Evolutionary conservation across 2,329 filamentous ascomycete genomes (phyloP).

Genomic region (Cladosporium sp.): DNA sequence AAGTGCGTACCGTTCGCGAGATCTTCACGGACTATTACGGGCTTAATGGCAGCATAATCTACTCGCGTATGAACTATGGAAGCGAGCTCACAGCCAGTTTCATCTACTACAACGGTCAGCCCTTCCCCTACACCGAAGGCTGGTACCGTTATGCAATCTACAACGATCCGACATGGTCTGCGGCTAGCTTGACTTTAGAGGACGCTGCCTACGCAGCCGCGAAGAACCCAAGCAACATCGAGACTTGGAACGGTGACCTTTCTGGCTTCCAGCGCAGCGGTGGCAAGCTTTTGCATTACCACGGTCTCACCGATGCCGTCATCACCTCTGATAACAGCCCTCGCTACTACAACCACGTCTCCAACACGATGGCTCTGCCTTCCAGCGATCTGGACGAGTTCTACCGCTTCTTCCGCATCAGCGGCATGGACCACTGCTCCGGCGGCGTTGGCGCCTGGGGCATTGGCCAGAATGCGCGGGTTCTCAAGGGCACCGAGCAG

Average conservation of each 20-base stretch:
- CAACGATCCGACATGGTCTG: slow-evolving; percentile 39
- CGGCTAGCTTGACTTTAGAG: slow-evolving; percentile 28
- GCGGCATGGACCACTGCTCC: slow-evolving; percentile 46
- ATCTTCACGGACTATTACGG: slow-evolving; percentile 37
- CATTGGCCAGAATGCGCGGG: slow-evolving; percentile 31
- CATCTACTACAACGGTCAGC: slow-evolving; percentile 33
- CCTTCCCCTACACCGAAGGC: slow-evolving; percentile 39
- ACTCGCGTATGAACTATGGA: slow-evolving; percentile 46
- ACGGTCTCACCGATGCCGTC: slow-evolving; percentile 28
- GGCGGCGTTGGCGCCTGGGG: slow-evolving; percentile 40
- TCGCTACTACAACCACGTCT: slow-evolving; percentile 40
- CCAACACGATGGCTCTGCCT: slow-evolving; percentile 41
- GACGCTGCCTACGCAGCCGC: slow-evolving; percentile 33
- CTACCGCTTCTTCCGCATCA: slow-evolving; percentile 49
- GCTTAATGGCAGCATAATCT: slow-evolving; percentile 39
- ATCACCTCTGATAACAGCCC: slow-evolving; percentile 41
- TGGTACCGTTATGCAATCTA: slow-evolving; percentile 47
- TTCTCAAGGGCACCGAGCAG: slow-evolving; percentile 13
- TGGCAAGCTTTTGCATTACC: slow-evolving; percentile 37
- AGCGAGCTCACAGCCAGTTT: slow-evolving; percentile 32
- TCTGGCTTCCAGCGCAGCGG: slow-evolving; percentile 33
- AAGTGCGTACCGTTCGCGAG: slow-evolving; percentile 37
- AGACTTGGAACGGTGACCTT: slow-evolving; percentile 39
- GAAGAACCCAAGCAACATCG: slow-evolving; percentile 32
- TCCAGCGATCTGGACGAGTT: slow-evolving; percentile 43